Base-by-base conservation (phyloP, 2,329 filamentous ascomycete genomes). In the Didymella lethalis region DNA sequence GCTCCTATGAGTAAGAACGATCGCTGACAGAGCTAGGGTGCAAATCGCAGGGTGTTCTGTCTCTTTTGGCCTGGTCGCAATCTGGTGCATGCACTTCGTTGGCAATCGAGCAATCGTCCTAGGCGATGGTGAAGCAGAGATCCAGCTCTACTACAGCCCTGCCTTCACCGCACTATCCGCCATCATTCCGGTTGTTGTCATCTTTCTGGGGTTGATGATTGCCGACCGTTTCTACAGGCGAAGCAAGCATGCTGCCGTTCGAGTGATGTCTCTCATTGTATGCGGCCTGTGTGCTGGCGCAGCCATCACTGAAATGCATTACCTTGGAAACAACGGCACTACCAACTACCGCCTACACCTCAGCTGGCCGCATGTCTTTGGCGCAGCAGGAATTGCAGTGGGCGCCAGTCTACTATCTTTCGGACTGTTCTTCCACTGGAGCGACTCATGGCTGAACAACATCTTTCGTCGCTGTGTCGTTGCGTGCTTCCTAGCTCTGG, bases 231-330 rank as follows among this genome's bases (percentile, higher is more conserved):
- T 74, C 45, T 69, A 74, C 56, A 63, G 73, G 57, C 57, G 63
- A 40, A 72, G 62, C 70, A 61, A 66, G 67, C 59, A 71, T 61
- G 41, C 64, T 48, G 41, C 60, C 57, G 65, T 59, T 70, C 71
- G 72, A 8, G 65, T 68, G 59, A 58, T 66, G 6, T 69, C 77
- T 3, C 71, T 82, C 6, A 71, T 83, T 7, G 70, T 86, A 5
- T 89, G 90, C 8, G 91, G 92, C 7, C 71, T 86, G 1, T 81
- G 93, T 43, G 89, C 90, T 1, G 92, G 92, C 14, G 81, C 87
- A 5, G 88, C 91, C 23, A 88, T 95, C 48, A 92, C 90, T 59
- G 90, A 89, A 31, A 95, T 96, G 92, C 91, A 96, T 75, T 96
- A 95, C 69, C 81, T 94, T 18, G 91, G 91, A n/a, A 93, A 96